Evolutionary conservation across 257 asterid genomes (phyloP), one percentile per base, ranked within the genome.

Genomic region (Mentha longifolia): DNA sequence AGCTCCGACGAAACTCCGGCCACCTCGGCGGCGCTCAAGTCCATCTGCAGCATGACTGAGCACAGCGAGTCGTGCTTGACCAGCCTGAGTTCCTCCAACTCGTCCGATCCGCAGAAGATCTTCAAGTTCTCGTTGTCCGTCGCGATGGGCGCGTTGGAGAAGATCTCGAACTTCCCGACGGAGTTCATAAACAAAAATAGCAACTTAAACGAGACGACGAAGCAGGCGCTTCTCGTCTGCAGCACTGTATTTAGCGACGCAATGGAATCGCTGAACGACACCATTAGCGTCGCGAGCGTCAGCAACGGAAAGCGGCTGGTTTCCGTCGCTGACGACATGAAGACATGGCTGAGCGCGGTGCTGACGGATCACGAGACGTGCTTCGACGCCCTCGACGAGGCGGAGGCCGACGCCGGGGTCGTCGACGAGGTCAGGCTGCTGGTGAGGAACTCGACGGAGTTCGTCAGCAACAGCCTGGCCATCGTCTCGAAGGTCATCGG

Each of bases 361-460:
- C 42, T 92, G 2, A 89, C 96, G 0, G 85, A 89, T 50, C 87
- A 81, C 7, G 98, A 92, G 19, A 92, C 98, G 46, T 89, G 98
- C 54, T 65, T 86, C 45, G 96, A 92, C 56, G 85, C 96, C 0
- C 79, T 92, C 12, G 82, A 62, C 6, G 98, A 89, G 14, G 81
- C 47, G 15, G 98, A 86, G 22, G 76, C 45, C n/a, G 81, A 86
- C 46, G 88, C 88, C 37, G 78, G 94, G 1, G 43, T 85, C 0
- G 55, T 71, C 0, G 77, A 74, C 0, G 88, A 83, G 1, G 77
- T 87, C 35, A 77, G 57, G 65, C 16, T 14, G 41, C 16, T 69
- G 35, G 78, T 85, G 90, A 84, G 68, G 73, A 84, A 88, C 17
- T 84, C 98, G 0, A 80, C 88, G 4, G 86, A 88, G 65, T 84